Percentiles rank a stretch among this genome's conserved stretches.
Conservation (phyloP, 352 stramenopile species). For the Phytophthora pisi region DNA sequence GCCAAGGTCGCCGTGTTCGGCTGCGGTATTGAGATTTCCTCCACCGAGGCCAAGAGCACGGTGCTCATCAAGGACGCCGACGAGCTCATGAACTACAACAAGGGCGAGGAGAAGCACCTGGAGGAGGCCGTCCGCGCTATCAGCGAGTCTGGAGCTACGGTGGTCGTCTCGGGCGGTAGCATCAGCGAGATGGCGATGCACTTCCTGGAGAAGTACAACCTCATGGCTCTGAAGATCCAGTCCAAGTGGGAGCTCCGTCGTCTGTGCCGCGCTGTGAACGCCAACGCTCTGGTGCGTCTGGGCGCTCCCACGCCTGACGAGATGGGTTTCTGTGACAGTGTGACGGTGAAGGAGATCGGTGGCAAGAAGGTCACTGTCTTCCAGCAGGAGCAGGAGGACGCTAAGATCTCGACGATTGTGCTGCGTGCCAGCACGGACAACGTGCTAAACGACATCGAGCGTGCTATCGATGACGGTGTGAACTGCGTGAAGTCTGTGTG, state of each 20-base stretch:
- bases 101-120: conserved; percentile 97
- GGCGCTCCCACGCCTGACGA: conserved; percentile 97
- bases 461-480: conserved; percentile 98
- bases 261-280: conserved; percentile 96
- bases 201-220: conserved; percentile 98
- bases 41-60: conserved; percentile 98
- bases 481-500: conserved; percentile 96
- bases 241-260: conserved; percentile 99
- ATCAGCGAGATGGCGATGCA: conserved; percentile 99
- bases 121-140: conserved; percentile 98
- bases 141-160: conserved; percentile 94
- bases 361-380: conserved; percentile 97
- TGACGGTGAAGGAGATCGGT: conserved; percentile 96
- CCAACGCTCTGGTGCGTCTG: conserved; percentile 97
- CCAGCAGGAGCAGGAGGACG: conserved; percentile 92
- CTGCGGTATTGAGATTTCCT: conserved; percentile 96
- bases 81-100: conserved; percentile 99
- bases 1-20: conserved; percentile 98
- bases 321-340: conserved; percentile 96
- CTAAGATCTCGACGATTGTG: conserved; percentile 97
- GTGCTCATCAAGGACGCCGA: conserved; percentile 99
- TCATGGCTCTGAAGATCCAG: conserved; percentile 97
- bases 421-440: conserved; percentile 94
- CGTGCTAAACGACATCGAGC: conserved; percentile 98
- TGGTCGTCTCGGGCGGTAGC: conserved; percentile 96